A percentile compares a stretch with the other conserved stretches of the same genome.
These are phyloP conservation scores for Suhomyces emberorum DNA, from an alignment of 805 yeast genomes.

Conservation along the genomic window DNA sequence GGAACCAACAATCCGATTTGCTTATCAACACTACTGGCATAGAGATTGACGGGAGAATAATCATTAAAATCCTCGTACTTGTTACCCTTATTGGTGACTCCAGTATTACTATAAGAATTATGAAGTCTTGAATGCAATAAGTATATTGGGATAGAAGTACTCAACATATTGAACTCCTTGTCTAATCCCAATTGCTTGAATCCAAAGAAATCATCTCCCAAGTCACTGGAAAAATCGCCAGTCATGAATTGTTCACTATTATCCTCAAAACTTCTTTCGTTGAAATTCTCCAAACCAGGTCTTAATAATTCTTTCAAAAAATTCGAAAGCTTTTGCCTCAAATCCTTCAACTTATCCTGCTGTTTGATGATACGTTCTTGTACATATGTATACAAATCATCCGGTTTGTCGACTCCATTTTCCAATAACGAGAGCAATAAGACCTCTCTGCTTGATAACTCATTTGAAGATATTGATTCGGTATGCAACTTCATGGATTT, in stretches of 20 bases:
- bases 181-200: conserved; percentile 92
- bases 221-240: conserved; percentile 89
- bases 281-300: conserved; percentile 72
- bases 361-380: conserved; percentile 71
- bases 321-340: conserved; percentile 60
- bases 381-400: conserved; percentile 68
- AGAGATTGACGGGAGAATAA: conserved; percentile 50
- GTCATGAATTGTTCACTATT: conserved; percentile 91
- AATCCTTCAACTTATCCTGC: conserved; percentile 63
- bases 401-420: conserved; percentile 82
- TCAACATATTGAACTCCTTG: conserved; percentile 81
- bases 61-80: conserved; percentile 66
- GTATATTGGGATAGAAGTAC: conserved; percentile 86
- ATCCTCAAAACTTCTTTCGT: conserved; percentile 78
- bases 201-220: conserved; percentile 98
- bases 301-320: conserved; percentile 79
- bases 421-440: conserved; percentile 67
- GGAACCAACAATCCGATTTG: conserved; percentile 61
- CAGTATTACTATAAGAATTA: conserved; percentile 46
- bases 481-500: conserved; percentile 65
- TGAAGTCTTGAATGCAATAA: conserved; percentile 74
- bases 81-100: conserved; percentile 46
- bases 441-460: conserved; percentile 39
- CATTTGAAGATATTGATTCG: conserved; percentile 57
- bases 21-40: conserved; percentile 46